phyloP scores from a whole-genome alignment of 2,329 filamentous ascomycete species.

The Paecilomyces fulvus region DNA sequence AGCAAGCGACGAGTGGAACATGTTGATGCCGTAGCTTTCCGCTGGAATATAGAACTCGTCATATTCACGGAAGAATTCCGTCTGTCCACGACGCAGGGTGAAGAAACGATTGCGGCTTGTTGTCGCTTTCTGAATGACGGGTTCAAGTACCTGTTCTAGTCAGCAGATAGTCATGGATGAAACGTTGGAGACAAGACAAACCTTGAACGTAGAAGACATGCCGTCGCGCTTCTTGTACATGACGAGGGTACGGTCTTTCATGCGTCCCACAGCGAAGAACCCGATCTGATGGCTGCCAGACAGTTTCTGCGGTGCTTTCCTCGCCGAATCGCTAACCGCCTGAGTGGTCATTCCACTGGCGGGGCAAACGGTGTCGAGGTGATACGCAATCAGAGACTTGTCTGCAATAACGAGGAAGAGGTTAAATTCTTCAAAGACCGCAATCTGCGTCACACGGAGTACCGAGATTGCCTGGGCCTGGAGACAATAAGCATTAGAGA shows the following conservation, averaged over 20 bases:
- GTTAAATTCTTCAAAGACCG: conserved; percentile 91
- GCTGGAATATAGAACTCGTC: conserved; percentile 98
- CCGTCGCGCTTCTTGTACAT: conserved; percentile 97
- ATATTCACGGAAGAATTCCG: conserved; percentile 95
- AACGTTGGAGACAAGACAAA: conserved; percentile 11
- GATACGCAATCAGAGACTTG: conserved; percentile 84
- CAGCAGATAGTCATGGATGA: conserved; percentile 3
- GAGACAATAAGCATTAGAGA: not conserved
- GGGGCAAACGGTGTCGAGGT: conserved; percentile 71
- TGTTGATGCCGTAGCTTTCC: conserved; percentile 89
- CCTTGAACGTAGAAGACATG: conserved; percentile 82
- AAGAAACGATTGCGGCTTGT: conserved; percentile 70
- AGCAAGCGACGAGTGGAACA: conserved; percentile 90
- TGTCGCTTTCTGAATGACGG: conserved; percentile 84
- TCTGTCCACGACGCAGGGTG: conserved; percentile 57
- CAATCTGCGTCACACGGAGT: conserved; percentile 76
- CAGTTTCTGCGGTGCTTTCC: conserved; percentile 84
- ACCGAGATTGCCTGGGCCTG: conserved; percentile 58
- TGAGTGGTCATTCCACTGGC: conserved; percentile 38
- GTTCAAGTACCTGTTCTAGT: conserved; percentile 66
- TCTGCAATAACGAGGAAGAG: conserved; percentile 87
- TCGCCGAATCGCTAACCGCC: conserved; percentile 58
- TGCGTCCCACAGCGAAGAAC: conserved; percentile 90
- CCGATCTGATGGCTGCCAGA: conserved; percentile 82
- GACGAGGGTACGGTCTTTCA: conserved; percentile 92